Base-by-base conservation (phyloP, 495 filamentous ascomycete genomes). In the Neurospora tetraspora region DNA sequence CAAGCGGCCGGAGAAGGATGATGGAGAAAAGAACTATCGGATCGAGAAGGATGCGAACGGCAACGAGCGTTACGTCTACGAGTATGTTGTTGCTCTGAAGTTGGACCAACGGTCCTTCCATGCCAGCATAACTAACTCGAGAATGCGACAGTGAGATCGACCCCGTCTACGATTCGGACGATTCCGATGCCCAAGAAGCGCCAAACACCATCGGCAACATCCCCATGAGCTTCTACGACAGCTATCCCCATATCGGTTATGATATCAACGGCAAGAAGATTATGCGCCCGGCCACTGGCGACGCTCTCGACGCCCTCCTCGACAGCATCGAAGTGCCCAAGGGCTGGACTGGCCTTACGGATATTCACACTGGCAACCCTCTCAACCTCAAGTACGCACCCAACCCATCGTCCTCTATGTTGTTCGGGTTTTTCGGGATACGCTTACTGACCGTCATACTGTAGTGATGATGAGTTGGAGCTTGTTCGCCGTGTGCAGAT, bases 251-350 rank as follows among this genome's bases (percentile, higher is more conserved):
- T 80, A 97, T 99, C 80, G 96, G 96, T 53, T 99, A 99, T 82
- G 92, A 98, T 79, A 97, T 99, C 82, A 97, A 99, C 83, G 96
- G 96, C 80, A 97, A 94, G 86, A 97, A 93, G 81, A 96, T 99
- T 71, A 91, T 96, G 89, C 92, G 96, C 68, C 96, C 96, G 3
- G 96, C 96, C 39, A 94, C 93, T 78, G 96, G 96, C 40, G 91
- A 96, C 78, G 96, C 96, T 45, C 84, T 99, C 39, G 96, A 99
- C 87, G 93, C 93, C 7, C 85, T 99, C 59, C 86, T 99, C 38
- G 94, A 98, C 77, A 97, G 92, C 80, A 98, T 99, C 75, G 96
- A 99, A 76, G 85, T 99, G n/a, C 96, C 96, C 37, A 93, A 97
- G 86, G 96, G 96, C 71, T 99, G 94, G 94, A 99, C 96, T 71